A percentile compares a stretch with the other conserved stretches of the same genome.
phyloP scores from a whole-genome alignment of 106 monocot species.

The Triglochin maritima region DNA sequence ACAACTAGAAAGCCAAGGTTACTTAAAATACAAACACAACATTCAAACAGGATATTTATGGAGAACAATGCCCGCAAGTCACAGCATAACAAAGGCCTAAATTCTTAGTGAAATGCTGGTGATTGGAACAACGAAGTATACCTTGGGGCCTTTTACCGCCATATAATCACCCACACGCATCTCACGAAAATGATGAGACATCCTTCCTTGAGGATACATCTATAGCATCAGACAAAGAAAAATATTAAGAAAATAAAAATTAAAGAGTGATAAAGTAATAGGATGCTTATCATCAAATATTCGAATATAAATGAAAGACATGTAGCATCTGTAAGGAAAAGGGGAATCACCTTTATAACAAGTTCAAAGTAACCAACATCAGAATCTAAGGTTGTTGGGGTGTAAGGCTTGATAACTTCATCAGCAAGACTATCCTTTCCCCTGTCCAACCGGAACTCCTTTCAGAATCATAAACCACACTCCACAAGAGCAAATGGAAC shows the following conservation, averaged over 20 bases:
- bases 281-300: no score
- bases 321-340: background rate
- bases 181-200: constrained; percentile 99
- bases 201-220: constrained; percentile 99
- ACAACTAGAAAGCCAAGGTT: no score
- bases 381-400: constrained; percentile 89
- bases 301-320: no score
- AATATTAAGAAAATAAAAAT: background rate
- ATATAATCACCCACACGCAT: constrained; percentile 85
- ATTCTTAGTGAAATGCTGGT: no score
- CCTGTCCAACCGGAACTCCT: constrained; percentile 21
- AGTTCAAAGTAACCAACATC: constrained; percentile 93
- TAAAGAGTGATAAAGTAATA: no score
- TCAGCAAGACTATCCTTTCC: constrained; percentile 70
- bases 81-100: no score
- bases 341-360: constrained; percentile 70
- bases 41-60: no score
- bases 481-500: background rate
- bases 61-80: no score
- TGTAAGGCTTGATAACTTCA: constrained; percentile 97
- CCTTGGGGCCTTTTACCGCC: constrained; percentile 96
- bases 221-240: constrained; percentile 1
- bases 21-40: no score
- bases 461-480: no score
- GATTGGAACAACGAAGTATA: constrained; percentile 5